Percentiles rank a stretch among this genome's conserved stretches.
These are phyloP conservation scores for Hemerocallis citrina DNA, from an alignment of 106 monocot genomes.

Conservation along the genomic window DNA sequence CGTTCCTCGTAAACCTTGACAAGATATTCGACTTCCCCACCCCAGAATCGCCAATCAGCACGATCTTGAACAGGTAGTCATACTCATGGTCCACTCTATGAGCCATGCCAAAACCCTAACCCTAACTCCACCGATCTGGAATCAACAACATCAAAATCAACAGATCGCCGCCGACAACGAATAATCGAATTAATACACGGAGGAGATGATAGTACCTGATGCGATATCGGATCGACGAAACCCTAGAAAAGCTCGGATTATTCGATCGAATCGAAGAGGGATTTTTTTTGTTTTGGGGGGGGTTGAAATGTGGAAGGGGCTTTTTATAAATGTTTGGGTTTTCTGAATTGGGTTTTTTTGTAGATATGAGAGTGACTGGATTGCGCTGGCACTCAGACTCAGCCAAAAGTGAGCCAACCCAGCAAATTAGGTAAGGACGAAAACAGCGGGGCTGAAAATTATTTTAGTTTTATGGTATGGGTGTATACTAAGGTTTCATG, in stretches of 20 bases:
- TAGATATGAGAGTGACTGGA: no score
- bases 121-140: slow-evolving; percentile 5
- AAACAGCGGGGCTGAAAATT: no score
- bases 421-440: no score
- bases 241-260: background rate
- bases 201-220: background rate
- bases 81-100: slow-evolving; percentile 58
- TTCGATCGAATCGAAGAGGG: background rate
- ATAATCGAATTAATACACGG: background rate
- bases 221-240: background rate
- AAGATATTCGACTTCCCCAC: slow-evolving; percentile 63
- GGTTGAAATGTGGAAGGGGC: no score
- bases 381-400: no score
- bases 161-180: background rate
- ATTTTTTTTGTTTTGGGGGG: no score
- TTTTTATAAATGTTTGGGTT: no score
- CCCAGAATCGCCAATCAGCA: slow-evolving; percentile 55
- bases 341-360: no score
- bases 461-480: no score
- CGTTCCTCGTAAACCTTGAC: slow-evolving; percentile 52
- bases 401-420: no score
- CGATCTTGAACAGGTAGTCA: slow-evolving; percentile 59
- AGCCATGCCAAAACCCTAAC: no score
- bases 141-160: background rate
- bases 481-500: no score